Base-by-base conservation (phyloP, 106 monocot genomes). In the Narthecium ossifragum region DNA sequence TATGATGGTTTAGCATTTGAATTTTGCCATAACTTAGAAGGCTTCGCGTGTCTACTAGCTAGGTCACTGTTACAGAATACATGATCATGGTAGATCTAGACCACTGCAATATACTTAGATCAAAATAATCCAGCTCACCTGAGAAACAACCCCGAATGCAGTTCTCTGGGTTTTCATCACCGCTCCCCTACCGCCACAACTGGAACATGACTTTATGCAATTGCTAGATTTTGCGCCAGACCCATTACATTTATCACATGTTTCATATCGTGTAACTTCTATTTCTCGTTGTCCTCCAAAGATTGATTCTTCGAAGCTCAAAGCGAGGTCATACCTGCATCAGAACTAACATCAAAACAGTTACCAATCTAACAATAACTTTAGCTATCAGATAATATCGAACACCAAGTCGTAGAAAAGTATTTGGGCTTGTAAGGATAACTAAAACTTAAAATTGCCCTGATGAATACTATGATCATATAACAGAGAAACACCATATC, bases 231-330 rank as follows among this genome's bases (percentile, higher is more conserved):
- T 98, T 60, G 90, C 90, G 57, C 98, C 98, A 61, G 75, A 74
- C 5, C 91, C 90, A 64, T 70, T 76, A 54, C 98, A 98, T 26
- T 34, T 57, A 64, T 71, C 74, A 64, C 98, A 98, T 6, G 87
- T 87, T 69, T 84, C 84, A 65, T 62, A 79, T 46, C 81, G 61
- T 11, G 34, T 36, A 43, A 98, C 40, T 54, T 60, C 71, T 26
- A 98, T 34, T 26, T 81, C 75, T 27, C 28, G 69, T 37, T 46
- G 70, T 53, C 75, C 81, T 49, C 98, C 98, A 70, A 79, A 79
- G 59, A 98, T 57, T 20, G 90, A 80, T 81, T 98, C 91, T 68
- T 88, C 87, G 63, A 98, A 98, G 67, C 84, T 84, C 68, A 98
- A 57, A 64, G 64, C 64, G 29, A 98, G 76, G 31, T 84, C 75